Conservation (phyloP, 306 rosid genomes). For the Trichosanthes truncata region DNA sequence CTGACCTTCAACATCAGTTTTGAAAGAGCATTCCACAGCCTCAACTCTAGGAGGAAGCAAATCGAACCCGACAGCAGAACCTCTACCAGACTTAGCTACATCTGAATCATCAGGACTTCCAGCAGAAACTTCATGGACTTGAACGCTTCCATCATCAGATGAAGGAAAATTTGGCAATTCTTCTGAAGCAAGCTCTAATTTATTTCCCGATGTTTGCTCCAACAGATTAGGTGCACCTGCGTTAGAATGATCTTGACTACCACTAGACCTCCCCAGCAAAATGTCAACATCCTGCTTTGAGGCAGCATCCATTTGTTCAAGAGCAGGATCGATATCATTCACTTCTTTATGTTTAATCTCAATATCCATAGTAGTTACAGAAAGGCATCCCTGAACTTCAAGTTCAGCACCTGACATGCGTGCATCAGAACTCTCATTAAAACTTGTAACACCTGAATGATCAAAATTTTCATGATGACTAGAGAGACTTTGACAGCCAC, state of each 20-base stretch:
- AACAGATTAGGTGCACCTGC: neutral
- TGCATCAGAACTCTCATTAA: neutral
- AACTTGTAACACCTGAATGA: constrained; percentile 6
- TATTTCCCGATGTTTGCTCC: neutral
- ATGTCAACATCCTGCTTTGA: neutral
- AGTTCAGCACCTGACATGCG: neutral
- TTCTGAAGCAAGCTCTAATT: constrained; percentile 8
- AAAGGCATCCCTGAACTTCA: neutral
- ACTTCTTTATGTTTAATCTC: neutral
- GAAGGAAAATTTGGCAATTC: neutral
- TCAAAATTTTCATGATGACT: neutral
- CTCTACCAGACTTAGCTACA: neutral
- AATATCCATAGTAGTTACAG: neutral
- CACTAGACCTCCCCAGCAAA: neutral
- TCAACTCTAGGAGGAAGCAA: constrained; percentile 11
- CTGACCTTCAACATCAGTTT: constrained; percentile 15
- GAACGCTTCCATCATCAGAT: neutral
- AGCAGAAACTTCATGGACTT: neutral
- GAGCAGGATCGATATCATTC: neutral
- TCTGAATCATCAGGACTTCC: constrained; percentile 2
- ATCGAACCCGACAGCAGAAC: neutral
- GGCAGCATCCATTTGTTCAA: neutral
- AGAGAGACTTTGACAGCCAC: neutral
- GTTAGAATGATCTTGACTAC: neutral
- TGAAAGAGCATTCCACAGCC: constrained; percentile 10